Conservation (phyloP, 306 rosid genomes). For the Casuarina cunninghamiana region DNA sequence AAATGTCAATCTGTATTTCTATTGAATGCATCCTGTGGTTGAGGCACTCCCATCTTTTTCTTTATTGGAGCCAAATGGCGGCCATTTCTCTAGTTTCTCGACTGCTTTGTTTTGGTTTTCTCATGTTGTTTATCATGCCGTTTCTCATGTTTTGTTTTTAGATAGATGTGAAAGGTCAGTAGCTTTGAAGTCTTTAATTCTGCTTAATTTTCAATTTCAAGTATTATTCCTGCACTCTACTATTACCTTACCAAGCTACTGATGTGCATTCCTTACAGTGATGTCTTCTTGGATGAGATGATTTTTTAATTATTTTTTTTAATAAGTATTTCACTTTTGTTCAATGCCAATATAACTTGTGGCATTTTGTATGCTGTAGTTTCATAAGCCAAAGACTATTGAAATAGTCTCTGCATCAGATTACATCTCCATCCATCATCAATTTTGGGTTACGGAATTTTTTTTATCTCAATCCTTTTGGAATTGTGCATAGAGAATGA, state of each 20-base stretch:
- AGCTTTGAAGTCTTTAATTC: not conserved
- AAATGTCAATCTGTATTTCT: constrained; percentile 5
- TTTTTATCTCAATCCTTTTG: not conserved
- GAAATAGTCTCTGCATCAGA: not conserved
- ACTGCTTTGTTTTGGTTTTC: not conserved
- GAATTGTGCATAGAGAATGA: not conserved
- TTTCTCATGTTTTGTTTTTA: not conserved
- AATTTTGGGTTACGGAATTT: not conserved
- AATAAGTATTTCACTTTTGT: not conserved
- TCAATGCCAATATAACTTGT: not conserved
- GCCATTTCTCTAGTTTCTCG: not conserved
- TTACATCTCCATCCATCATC: not conserved
- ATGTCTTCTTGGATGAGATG: not conserved
- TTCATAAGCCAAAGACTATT: not conserved
- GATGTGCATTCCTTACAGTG: not conserved
- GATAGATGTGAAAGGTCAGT: not conserved
- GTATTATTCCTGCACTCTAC: not conserved
- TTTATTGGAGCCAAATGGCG: not conserved
- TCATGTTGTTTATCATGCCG: not conserved
- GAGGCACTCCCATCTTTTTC: not conserved
- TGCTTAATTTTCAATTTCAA: not conserved
- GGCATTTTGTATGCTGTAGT: too few relatives aligned
- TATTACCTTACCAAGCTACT: not conserved
- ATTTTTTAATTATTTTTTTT: not conserved
- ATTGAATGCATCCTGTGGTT: not conserved